phyloP scores from a whole-genome alignment of 768 basidiomycete species.

The Pulveroboletus sp. region DNA sequence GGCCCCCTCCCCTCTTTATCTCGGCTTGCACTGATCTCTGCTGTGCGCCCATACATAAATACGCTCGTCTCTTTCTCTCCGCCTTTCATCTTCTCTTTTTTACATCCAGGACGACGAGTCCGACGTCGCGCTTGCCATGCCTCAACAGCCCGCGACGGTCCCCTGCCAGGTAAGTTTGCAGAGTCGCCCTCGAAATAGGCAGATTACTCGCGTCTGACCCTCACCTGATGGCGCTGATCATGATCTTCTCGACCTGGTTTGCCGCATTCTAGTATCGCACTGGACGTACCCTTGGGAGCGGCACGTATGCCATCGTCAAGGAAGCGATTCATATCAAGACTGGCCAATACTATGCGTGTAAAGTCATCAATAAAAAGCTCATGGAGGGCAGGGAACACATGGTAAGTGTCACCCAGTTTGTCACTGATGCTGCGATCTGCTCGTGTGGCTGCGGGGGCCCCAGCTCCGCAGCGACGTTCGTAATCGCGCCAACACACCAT shows the following conservation, averaged over 20 bases:
- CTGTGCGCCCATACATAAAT: constrained; percentile 12
- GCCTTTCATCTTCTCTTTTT: constrained; percentile 4
- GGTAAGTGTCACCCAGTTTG: constrained; percentile 47
- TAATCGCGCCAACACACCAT: constrained; percentile 1
- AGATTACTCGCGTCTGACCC: constrained; percentile 3
- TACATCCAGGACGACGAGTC: constrained; percentile 14
- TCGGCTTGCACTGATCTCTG: constrained; percentile 9
- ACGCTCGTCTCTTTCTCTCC: constrained; percentile 9
- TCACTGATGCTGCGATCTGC: constrained; percentile 9
- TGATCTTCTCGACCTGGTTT: not conserved
- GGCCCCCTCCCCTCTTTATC: constrained; percentile 3
- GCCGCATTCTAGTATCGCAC: constrained; percentile 65
- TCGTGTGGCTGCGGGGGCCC: not conserved
- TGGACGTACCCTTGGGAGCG: constrained; percentile 84
- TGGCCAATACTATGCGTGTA: constrained; percentile 94
- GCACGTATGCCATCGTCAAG: constrained; percentile 93
- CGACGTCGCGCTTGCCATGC: constrained; percentile 22
- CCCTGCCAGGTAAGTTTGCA: constrained; percentile 42
- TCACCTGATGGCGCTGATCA: constrained; percentile 6
- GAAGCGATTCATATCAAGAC: constrained; percentile 95
- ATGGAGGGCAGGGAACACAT: constrained; percentile 98
- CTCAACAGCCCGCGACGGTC: constrained; percentile 36
- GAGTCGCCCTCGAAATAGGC: not conserved
- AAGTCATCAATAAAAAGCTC: constrained; percentile 98
- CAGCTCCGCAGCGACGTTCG: constrained; percentile 1